Base-by-base conservation (phyloP, 1,284 basidiomycete species). In the Pyrrhoderma noxium region DNA sequence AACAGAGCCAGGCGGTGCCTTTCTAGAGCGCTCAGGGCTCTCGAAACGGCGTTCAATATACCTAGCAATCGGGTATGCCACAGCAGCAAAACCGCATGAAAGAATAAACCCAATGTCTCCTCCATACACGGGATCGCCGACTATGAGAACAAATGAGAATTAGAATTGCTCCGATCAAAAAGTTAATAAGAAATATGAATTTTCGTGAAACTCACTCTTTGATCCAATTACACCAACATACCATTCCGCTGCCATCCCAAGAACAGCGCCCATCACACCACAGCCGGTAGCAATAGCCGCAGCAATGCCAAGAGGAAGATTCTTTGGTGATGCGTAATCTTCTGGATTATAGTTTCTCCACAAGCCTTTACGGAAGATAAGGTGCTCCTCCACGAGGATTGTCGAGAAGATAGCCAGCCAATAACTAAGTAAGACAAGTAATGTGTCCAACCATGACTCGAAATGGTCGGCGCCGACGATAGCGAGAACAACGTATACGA, bases 391-490 rank as follows among this genome's bases (percentile, higher is more conserved):
- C 36, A 65, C 36, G 16, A 69, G 53, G 41, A 69, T 63, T 13
- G 56, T 57, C 14, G 56, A 54, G 59, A 64, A 69, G 52, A 68
- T 65, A 18, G 62, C 63, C 54, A 67, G 62, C 66, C 65, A 67
- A 57, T 68, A 66, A 38, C 55, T 56, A 21, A 65, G 58, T 42
- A 64, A 54, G 18, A 64, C 59, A 42, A 67, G 60, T 19, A 67
- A 59, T 19, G 60, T 63, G 56, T 67, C 64, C 44, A 70, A 64
- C 51, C 61, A 62, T 14, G 54, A 47, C 50, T 68, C 62, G 60
- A 70, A 69, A 54, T 61, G 59, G 55, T 57, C 57, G 35, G 65
- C 66, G 34, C 69, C 68, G 23, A 64, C 63, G 49, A 66, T 64
- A n/a, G 67, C 64, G 39, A 70, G 62, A 13, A 61, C 56, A 40